Evolutionary conservation across 768 basidiomycete genomes (phyloP).

Genomic region (Lepiota brunneoincarnata): DNA sequence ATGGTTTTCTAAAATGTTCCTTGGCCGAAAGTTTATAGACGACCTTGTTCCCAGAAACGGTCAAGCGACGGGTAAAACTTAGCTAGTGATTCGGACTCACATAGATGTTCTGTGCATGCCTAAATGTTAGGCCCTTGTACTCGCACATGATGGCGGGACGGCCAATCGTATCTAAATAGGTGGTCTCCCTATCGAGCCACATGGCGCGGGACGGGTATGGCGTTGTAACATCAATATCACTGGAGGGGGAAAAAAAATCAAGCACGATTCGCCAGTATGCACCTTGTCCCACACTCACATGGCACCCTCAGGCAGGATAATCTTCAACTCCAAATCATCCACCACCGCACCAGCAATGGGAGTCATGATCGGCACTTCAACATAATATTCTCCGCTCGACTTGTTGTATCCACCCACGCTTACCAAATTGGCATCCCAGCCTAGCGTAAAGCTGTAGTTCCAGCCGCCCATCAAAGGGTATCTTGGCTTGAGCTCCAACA

Average conservation of each 20-base stretch:
- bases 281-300: slow-evolving; percentile 53
- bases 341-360: slow-evolving; percentile 77
- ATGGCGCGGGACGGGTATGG: slow-evolving; percentile 77
- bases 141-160: slow-evolving; percentile 74
- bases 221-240: slow-evolving; percentile 70
- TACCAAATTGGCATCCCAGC: slow-evolving; percentile 87
- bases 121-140: slow-evolving; percentile 75
- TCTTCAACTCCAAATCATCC: slow-evolving; percentile 71
- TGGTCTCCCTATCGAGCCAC: slow-evolving; percentile 63
- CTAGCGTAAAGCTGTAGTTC: slow-evolving; percentile 95
- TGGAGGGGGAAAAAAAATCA: slow-evolving; percentile 26
- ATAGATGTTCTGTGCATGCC: slow-evolving; percentile 77
- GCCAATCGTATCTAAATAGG: slow-evolving; percentile 91
- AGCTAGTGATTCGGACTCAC: slow-evolving; percentile 46
- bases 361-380: slow-evolving; percentile 86
- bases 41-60: slow-evolving; percentile 47
- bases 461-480: slow-evolving; percentile 96
- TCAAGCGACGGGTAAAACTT: background rate
- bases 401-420: slow-evolving; percentile 68
- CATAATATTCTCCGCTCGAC: slow-evolving; percentile 60
- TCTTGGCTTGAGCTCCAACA: slow-evolving; percentile 82
- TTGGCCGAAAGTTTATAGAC: slow-evolving; percentile 79
- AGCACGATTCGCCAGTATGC: slow-evolving; percentile 4
- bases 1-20: slow-evolving; percentile 85
- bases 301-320: slow-evolving; percentile 94